Evolutionary conservation across 345 rosid species (phyloP).

Genomic region (Populus davidiana): DNA sequence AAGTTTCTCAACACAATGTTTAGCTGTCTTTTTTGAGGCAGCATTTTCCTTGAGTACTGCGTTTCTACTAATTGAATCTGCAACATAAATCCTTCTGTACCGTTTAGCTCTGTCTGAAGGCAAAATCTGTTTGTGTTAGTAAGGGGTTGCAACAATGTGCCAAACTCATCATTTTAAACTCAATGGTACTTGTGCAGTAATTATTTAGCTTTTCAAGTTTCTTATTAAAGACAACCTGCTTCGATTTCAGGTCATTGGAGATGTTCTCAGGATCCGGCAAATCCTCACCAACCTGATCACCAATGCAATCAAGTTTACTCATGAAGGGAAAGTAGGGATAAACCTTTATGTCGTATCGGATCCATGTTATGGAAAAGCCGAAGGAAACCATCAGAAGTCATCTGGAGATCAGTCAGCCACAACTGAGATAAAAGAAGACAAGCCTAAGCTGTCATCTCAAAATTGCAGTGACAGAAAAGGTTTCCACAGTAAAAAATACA

Average conservation of each 20-base stretch:
- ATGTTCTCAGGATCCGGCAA: slow-evolving; percentile 91
- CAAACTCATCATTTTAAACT: neutral
- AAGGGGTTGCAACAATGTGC: no score
- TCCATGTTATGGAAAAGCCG: slow-evolving; percentile 48
- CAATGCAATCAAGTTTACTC: slow-evolving; percentile 94
- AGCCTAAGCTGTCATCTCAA: slow-evolving; percentile 25
- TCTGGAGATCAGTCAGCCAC: slow-evolving; percentile 26
- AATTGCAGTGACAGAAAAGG: slow-evolving; percentile 23
- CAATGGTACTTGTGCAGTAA: neutral
- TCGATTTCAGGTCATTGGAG: slow-evolving; percentile 72
- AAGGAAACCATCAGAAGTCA: slow-evolving; percentile 30
- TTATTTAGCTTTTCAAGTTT: no score
- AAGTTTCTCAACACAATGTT: neutral
- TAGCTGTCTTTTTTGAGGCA: neutral
- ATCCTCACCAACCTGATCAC: slow-evolving; percentile 95
- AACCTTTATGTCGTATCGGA: slow-evolving; percentile 64
- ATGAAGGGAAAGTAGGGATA: slow-evolving; percentile 87
- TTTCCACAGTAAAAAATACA: slow-evolving; percentile 11
- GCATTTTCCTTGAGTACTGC: neutral
- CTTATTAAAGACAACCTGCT: neutral
- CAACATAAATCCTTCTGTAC: neutral
- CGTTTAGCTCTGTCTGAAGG: neutral
- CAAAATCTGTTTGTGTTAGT: neutral
- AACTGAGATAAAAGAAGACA: slow-evolving; percentile 31
- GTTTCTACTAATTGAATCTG: neutral